Percentiles rank a stretch among this genome's conserved stretches.
Conservation (phyloP, 2,329 filamentous ascomycete species). For the Pestalotiopsis sp. region DNA sequence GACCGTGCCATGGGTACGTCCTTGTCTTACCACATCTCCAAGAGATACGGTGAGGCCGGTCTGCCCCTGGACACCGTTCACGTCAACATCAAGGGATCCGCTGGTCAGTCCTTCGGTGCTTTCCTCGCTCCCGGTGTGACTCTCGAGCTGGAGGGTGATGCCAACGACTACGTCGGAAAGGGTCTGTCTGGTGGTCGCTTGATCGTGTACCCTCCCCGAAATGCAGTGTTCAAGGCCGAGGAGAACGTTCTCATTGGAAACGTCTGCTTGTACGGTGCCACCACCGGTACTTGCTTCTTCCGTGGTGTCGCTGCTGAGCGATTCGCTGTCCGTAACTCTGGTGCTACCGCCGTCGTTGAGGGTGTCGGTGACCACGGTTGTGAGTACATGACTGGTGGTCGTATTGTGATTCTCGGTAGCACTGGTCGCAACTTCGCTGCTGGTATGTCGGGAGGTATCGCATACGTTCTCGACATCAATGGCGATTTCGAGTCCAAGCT, state of each 20-base stretch:
- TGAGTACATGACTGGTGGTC: constrained; percentile 98
- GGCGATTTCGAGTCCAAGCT: constrained; percentile 91
- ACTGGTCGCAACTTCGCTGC: constrained; percentile 97
- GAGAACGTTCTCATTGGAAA: constrained; percentile 95
- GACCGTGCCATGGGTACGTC: constrained; percentile 93
- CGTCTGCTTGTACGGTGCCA: constrained; percentile 93
- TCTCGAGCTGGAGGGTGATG: constrained; percentile 90
- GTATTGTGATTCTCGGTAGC: constrained; percentile 81
- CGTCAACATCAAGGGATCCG: constrained; percentile 94
- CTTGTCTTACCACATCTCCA: constrained; percentile 93
- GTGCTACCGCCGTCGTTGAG: constrained; percentile 93
- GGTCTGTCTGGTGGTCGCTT: constrained; percentile 90
- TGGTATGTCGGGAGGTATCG: constrained; percentile 98
- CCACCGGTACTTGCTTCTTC: constrained; percentile 91
- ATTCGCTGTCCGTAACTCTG: constrained; percentile 95
- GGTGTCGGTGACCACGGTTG: constrained; percentile 95
- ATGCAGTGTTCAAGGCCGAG: constrained; percentile 91
- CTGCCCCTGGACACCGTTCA: constrained; percentile 93
- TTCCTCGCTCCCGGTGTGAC: constrained; percentile 93
- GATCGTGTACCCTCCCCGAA: constrained; percentile 89
- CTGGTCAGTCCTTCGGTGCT: constrained; percentile 94
- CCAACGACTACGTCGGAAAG: constrained; percentile 97
- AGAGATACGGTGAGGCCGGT: constrained; percentile 86
- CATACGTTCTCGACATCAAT: constrained; percentile 88
- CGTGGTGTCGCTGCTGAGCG: constrained; percentile 94